Conservation (phyloP, 805 yeast species). For the Saturnispora sekii region DNA sequence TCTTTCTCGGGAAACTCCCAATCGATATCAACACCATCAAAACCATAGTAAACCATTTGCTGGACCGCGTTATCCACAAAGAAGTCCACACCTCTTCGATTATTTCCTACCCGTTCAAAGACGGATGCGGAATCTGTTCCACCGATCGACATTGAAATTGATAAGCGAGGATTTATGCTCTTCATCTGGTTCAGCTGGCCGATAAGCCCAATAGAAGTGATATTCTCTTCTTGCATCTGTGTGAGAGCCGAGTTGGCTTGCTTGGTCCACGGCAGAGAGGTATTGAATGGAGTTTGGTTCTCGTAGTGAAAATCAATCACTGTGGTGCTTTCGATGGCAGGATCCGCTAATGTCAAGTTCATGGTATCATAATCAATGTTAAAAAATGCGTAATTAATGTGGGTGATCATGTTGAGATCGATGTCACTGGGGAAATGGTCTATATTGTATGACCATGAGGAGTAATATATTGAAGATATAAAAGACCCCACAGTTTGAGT, state of each 20-base stretch:
- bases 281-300: background rate
- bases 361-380: slow-evolving; percentile 48
- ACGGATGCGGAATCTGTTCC: slow-evolving; percentile 52
- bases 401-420: slow-evolving; percentile 47
- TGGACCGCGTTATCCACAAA: slow-evolving; percentile 44
- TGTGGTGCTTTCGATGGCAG: slow-evolving; percentile 51
- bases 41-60: slow-evolving; percentile 43
- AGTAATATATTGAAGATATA: slow-evolving; percentile 31
- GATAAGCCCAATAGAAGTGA: slow-evolving; percentile 17
- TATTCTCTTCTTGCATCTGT: background rate
- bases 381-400: slow-evolving; percentile 72
- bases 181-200: slow-evolving; percentile 25
- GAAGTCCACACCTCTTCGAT: slow-evolving; percentile 22
- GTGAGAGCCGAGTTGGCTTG: background rate
- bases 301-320: slow-evolving; percentile 10
- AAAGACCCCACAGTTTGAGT: background rate
- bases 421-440: slow-evolving; percentile 52
- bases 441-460: slow-evolving; percentile 65
- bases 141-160: slow-evolving; percentile 69
- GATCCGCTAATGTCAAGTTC: slow-evolving; percentile 37
- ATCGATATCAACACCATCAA: slow-evolving; percentile 90
- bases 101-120: slow-evolving; percentile 26
- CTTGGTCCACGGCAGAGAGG: background rate
- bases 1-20: slow-evolving; percentile 73
- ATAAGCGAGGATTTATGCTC: slow-evolving; percentile 29